Percentiles rank a stretch among this genome's conserved stretches.
These are phyloP conservation scores for Aurifilum marmelostoma DNA, from an alignment of 2,329 filamentous ascomycete genomes.

Conservation along the genomic window DNA sequence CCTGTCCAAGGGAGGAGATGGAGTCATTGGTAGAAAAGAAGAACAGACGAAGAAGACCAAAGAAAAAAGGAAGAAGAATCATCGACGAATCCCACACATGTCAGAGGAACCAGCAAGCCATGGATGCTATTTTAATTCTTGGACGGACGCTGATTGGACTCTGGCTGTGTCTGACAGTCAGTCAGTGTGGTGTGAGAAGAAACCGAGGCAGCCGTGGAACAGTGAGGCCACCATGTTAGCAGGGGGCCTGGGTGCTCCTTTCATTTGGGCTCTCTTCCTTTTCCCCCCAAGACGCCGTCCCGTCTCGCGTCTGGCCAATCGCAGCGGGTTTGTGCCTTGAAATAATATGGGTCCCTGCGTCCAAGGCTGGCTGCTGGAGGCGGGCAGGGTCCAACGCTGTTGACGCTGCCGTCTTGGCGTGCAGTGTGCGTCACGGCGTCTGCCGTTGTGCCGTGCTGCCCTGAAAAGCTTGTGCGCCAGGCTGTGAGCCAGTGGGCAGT, in stretches of 20 bases:
- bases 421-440: not conserved
- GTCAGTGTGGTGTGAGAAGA: not conserved
- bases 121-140: not conserved
- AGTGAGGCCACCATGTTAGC: constrained; percentile 1
- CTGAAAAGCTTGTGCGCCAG: not conserved
- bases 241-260: not conserved
- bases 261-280: constrained; percentile 7
- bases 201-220: not conserved
- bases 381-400: not conserved
- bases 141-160: too few relatives aligned
- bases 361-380: not conserved
- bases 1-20: too few relatives aligned
- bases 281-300: not conserved
- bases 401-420: constrained; percentile 9
- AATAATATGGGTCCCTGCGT: not conserved
- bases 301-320: not conserved
- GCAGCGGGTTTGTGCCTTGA: not conserved
- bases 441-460: not conserved
- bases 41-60: not conserved
- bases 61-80: not conserved
- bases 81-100: not conserved
- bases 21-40: not conserved
- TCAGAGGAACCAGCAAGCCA: not conserved
- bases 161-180: too few relatives aligned
- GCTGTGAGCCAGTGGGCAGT: not conserved